Base-by-base conservation (phyloP, 2,329 filamentous ascomycete genomes). In the Dactylellina sp. region DNA sequence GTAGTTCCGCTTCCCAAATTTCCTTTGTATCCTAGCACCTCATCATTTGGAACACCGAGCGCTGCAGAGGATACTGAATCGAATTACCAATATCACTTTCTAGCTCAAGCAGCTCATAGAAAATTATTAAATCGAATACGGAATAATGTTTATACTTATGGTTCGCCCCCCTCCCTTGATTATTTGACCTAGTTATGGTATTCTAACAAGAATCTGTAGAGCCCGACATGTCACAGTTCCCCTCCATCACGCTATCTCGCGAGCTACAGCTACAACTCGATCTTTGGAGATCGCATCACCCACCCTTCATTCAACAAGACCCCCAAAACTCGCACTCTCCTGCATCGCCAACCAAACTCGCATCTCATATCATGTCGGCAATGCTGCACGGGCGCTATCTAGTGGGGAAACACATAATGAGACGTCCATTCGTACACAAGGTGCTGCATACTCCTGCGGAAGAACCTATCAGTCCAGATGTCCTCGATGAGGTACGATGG, bases 61-160 rank as follows among this genome's bases (percentile, higher is more conserved):
- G 20, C 71, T 53, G 80, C 80, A 4, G 81, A 84, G 50, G 81
- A 84, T 40, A 84, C 85, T 62, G 84, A 86, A 70, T 83, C 84
- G 0, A 84, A 85, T 74, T 86, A 85, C 79, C 85, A 86, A 77
- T 86, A 86, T 66, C 85, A 86, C 75, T 86, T 86, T 74, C 82
- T 86, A 4, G 85, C 85, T 24, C 85, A 86, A 76, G 84, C 85
- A 37, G 85, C 85, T 5, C 84, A 86, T 77, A 83, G 85, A 49
- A 86, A 86, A 68, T 84, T 86, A 60, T 81, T 86, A 7, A 86
- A 84, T 0, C 83, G 85, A 5, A 83, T 86, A 25, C 83, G 84
- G 59, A 83, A 85, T 75, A 84, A 81, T 52, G 78, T 85, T 35
- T 85, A 85, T 76, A 83, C 82, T 53, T 85, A 84, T 77, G 83